A percentile compares a stretch with the other conserved stretches of the same genome.
Evolutionary conservation across 2,329 filamentous ascomycete species (phyloP).

Genomic region (Curvularia sp.): DNA sequence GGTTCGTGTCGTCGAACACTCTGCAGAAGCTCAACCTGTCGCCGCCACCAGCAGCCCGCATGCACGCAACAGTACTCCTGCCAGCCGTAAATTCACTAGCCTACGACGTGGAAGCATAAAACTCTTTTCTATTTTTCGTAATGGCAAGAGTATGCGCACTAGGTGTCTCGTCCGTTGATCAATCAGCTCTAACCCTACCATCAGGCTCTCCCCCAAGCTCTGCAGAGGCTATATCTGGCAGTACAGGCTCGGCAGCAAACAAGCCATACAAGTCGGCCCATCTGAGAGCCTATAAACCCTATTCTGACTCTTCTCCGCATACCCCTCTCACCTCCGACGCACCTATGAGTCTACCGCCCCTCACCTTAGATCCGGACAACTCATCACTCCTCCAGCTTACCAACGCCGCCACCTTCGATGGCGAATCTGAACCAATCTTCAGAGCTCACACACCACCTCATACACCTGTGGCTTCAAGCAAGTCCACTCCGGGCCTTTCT

Average conservation of each 20-base stretch:
- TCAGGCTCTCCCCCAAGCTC: conserved; percentile 28
- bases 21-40: conserved; percentile 19
- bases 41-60: conserved; percentile 25
- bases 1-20: conserved; percentile 43
- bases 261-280: conserved; percentile 26
- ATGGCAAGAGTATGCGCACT: conserved; percentile 35
- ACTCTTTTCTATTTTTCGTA: conserved; percentile 48
- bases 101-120: conserved; percentile 44
- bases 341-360: conserved; percentile 17
- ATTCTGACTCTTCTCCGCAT: conserved; percentile 17
- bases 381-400: conserved; percentile 37
- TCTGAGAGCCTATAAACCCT: conserved; percentile 8
- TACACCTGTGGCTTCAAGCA: conserved; percentile 31
- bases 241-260: conserved; percentile 22
- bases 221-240: conserved; percentile 12
- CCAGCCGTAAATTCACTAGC: conserved; percentile 36
- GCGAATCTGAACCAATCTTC: conserved; percentile 44
- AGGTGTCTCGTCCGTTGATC: not conserved
- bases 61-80: conserved; percentile 27
- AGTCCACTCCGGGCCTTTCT: conserved; percentile 42
- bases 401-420: conserved; percentile 42
- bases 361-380: conserved; percentile 21
- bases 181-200: conserved; percentile 5
- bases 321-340: conserved; percentile 26
- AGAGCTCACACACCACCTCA: conserved; percentile 18